Conservation (phyloP, 1,284 basidiomycete genomes). For the Fomitiporia mediterranea region DNA sequence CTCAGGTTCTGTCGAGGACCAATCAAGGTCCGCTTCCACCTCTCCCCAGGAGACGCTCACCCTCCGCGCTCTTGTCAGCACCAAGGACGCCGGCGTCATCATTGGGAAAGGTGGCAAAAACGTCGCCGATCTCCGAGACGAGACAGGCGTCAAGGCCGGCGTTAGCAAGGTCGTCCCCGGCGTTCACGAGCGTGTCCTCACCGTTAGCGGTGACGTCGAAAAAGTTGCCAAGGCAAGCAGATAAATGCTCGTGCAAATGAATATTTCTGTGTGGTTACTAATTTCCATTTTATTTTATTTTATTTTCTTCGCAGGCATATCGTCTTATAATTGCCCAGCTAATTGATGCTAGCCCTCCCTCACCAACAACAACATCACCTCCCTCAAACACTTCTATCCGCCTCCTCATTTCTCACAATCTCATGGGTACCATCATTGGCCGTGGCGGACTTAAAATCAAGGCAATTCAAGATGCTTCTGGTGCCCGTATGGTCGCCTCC, state of each 20-base stretch:
- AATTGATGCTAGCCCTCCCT: slow-evolving; percentile 69
- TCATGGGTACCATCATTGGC: slow-evolving; percentile 99
- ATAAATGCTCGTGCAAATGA: too few species aligned
- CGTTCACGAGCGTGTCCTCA: slow-evolving; percentile 96
- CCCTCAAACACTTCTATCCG: slow-evolving; percentile 85
- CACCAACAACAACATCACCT: slow-evolving; percentile 60
- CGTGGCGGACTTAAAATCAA: slow-evolving; percentile 98
- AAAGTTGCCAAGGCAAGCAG: slow-evolving; percentile 88
- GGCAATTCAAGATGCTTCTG: slow-evolving; percentile 96
- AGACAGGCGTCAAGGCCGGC: slow-evolving; percentile 95
- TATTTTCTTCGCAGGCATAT: slow-evolving; percentile 67
- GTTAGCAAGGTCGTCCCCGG: slow-evolving; percentile 98
- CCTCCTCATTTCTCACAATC: slow-evolving; percentile 95
- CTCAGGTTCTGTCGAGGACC: slow-evolving; percentile 13
- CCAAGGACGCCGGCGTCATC: slow-evolving; percentile 96
- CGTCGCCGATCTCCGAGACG: slow-evolving; percentile 91
- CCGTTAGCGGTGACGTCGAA: slow-evolving; percentile 87
- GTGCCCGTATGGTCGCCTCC: slow-evolving; percentile 95
- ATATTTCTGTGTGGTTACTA: slow-evolving; percentile 2
- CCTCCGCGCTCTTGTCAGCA: slow-evolving; percentile 89
- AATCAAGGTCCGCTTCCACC: slow-evolving; percentile 64
- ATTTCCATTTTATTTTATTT: neutral
- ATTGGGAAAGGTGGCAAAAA: slow-evolving; percentile 97
- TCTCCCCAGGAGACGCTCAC: slow-evolving; percentile 68
- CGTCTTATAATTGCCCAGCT: slow-evolving; percentile 92